phyloP scores from a whole-genome alignment of 495 filamentous ascomycete genomes.

The Penicillium coprophilum region DNA sequence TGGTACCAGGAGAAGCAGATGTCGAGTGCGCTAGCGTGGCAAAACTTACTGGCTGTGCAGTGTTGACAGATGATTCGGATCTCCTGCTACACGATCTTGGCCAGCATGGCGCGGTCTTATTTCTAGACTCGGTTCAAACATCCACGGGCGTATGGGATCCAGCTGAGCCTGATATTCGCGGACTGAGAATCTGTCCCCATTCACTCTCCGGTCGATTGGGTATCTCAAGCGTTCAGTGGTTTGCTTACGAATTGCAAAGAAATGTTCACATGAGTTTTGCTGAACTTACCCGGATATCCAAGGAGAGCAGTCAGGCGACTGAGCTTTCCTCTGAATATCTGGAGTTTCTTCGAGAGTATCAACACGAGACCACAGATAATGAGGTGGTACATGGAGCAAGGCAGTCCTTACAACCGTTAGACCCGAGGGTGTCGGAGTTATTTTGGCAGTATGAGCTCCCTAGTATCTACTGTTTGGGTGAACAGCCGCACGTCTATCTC shows the following conservation, averaged over 20 bases:
- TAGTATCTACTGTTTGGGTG: conserved; percentile 10
- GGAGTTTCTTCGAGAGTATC: conserved; percentile 48
- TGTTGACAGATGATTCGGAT: conserved; percentile 74
- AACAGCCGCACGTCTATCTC: conserved; percentile 52
- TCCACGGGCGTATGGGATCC: conserved; percentile 18
- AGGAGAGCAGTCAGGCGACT: conserved; percentile 11
- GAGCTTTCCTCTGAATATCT: conserved; percentile 30
- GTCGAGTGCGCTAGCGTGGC: conserved; percentile 60
- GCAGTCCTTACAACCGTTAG: conserved; percentile 15
- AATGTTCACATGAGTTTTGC: conserved; percentile 25
- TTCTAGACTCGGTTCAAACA: conserved; percentile 52
- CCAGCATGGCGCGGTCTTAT: conserved; percentile 52
- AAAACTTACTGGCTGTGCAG: conserved; percentile 46
- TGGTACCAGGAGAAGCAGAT: conserved; percentile 73
- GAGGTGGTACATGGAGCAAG: neutral
- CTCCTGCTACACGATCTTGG: conserved; percentile 69
- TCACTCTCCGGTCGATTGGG: conserved; percentile 42
- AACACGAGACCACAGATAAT: conserved; percentile 4
- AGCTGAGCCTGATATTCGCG: conserved; percentile 29
- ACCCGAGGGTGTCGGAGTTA: conserved; percentile 40
- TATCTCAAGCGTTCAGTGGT: conserved; percentile 27
- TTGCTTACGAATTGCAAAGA: conserved; percentile 38
- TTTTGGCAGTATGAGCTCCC: conserved; percentile 34
- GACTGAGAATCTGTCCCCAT: conserved; percentile 35
- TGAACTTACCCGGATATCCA: conserved; percentile 36